These are phyloP conservation scores for Violaceomyces palustris DNA, from an alignment of 1,284 basidiomycete genomes.

Conservation along the genomic window DNA sequence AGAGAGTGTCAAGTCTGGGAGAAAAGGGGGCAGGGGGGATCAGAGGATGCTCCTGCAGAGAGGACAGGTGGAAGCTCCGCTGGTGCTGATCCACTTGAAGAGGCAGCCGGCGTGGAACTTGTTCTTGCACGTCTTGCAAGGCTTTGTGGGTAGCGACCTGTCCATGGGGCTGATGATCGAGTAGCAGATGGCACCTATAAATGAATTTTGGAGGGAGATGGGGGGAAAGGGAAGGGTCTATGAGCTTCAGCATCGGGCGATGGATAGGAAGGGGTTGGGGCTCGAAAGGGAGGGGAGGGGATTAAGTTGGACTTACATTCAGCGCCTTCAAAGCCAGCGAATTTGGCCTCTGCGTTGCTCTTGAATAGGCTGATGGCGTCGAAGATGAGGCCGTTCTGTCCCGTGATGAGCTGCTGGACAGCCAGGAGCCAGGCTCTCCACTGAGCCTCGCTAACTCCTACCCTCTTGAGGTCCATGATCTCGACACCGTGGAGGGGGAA, in stretches of 20 bases:
- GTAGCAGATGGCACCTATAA: constrained; percentile 50
- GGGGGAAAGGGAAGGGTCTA: not conserved
- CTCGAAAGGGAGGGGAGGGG: constrained; percentile 48
- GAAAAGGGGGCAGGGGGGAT: too few species aligned
- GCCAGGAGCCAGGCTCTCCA: constrained; percentile 93
- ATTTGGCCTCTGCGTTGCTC: constrained; percentile 70
- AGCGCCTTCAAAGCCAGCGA: constrained; percentile 44
- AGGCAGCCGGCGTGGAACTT: constrained; percentile 66
- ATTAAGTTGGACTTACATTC: constrained; percentile 55
- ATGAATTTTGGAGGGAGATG: not conserved
- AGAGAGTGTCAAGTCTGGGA: not conserved
- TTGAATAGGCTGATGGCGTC: constrained; percentile 92
- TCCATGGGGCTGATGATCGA: constrained; percentile 92
- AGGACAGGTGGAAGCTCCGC: constrained; percentile 81
- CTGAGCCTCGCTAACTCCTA: constrained; percentile 74
- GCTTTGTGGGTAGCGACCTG: constrained; percentile 78
- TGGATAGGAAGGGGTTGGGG: too few species aligned
- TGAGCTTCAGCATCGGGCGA: not conserved
- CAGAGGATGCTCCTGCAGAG: constrained; percentile 67
- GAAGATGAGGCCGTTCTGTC: constrained; percentile 79
- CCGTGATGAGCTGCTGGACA: constrained; percentile 82
- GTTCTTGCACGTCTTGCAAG: constrained; percentile 90
- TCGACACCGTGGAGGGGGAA: constrained; percentile 88
- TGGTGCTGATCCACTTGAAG: constrained; percentile 78
- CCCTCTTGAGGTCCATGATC: constrained; percentile 74